These are phyloP conservation scores for Globisporangium ultimum DNA, from an alignment of 352 stramenopile genomes.

Conservation along the genomic window DNA sequence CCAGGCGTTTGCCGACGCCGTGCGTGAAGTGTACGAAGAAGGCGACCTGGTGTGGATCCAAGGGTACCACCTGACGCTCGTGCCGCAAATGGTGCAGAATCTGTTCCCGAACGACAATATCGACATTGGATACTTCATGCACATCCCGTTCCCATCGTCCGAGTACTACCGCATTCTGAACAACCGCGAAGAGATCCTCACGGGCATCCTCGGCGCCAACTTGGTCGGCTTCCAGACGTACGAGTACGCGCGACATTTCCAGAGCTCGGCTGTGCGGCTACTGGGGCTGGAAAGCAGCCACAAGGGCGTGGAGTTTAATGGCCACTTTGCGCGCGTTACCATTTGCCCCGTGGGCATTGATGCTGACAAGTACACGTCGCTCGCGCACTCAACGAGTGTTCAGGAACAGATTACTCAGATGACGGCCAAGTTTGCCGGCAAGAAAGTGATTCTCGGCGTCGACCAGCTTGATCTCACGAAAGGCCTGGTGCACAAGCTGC, in stretches of 20 bases:
- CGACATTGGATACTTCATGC: slow-evolving; percentile 85
- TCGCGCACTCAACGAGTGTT: slow-evolving; percentile 57
- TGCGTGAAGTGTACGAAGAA: slow-evolving; percentile 87
- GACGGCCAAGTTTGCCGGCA: slow-evolving; percentile 66
- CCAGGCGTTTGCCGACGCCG: slow-evolving; percentile 81
- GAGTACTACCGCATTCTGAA: slow-evolving; percentile 90
- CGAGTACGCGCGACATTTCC: slow-evolving; percentile 88
- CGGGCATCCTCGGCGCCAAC: slow-evolving; percentile 83
- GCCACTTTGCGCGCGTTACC: slow-evolving; percentile 85
- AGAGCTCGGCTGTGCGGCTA: slow-evolving; percentile 82
- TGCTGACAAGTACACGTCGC: slow-evolving; percentile 69
- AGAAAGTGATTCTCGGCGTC: slow-evolving; percentile 83
- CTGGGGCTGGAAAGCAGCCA: slow-evolving; percentile 85
- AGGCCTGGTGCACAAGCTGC: slow-evolving; percentile 88
- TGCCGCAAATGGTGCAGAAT: slow-evolving; percentile 87
- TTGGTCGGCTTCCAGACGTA: slow-evolving; percentile 91
- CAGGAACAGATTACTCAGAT: slow-evolving; percentile 65
- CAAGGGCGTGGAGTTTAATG: slow-evolving; percentile 86
- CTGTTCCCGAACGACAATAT: slow-evolving; percentile 90
- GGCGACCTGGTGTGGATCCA: slow-evolving; percentile 90
- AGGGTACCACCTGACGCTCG: slow-evolving; percentile 87
- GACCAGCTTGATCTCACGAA: slow-evolving; percentile 88
- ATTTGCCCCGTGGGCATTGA: slow-evolving; percentile 89
- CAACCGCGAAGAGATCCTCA: slow-evolving; percentile 84
- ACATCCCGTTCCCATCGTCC: slow-evolving; percentile 89